A percentile compares a stretch with the other conserved stretches of the same genome.
Evolutionary conservation across 2,329 filamentous ascomycete species (phyloP).

Genomic region (Aspergillus latus): DNA sequence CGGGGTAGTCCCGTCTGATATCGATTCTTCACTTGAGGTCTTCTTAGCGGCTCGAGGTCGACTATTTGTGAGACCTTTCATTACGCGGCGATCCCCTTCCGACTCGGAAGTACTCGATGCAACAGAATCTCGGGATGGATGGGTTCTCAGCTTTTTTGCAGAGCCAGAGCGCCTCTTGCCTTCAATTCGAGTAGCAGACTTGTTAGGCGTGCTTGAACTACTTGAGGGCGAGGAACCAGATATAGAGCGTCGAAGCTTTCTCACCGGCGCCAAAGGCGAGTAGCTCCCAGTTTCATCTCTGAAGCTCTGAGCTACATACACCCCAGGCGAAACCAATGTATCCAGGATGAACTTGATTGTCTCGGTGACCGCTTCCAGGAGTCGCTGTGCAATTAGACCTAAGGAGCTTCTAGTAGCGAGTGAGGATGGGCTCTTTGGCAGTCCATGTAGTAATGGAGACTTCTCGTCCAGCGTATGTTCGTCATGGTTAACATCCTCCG

Average conservation of each 20-base stretch:
- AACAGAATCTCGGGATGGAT: conserved; percentile 43
- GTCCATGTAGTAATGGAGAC: conserved; percentile 61
- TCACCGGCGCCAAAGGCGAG: conserved; percentile 71
- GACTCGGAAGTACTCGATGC: conserved; percentile 57
- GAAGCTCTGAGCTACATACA: conserved; percentile 80
- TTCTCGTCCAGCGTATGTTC: conserved; percentile 59
- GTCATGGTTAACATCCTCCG: conserved; percentile 33
- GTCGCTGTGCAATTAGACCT: conserved; percentile 63
- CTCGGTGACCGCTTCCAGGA: conserved; percentile 70
- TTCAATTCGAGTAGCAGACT: conserved; percentile 26
- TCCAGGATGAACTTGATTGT: conserved; percentile 77
- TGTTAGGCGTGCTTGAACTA: conserved; percentile 22
- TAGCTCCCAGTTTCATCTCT: conserved; percentile 79
- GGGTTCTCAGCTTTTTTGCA: conserved; percentile 32
- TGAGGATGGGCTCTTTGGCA: conserved; percentile 35
- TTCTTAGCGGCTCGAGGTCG: conserved; percentile 31
- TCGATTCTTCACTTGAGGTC: conserved; percentile 23
- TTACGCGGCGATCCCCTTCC: conserved; percentile 45
- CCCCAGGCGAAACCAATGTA: conserved; percentile 73
- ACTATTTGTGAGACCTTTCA: conserved; percentile 23
- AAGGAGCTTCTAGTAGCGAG: conserved; percentile 41
- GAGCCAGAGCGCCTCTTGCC: conserved; percentile 32
- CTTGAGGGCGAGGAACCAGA: conserved; percentile 23
- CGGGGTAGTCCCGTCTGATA: conserved; percentile 64
- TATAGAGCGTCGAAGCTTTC: conserved; percentile 53